Evolutionary conservation across 2,329 filamentous ascomycete species (phyloP).

Genomic region (Apiospora koreana): DNA sequence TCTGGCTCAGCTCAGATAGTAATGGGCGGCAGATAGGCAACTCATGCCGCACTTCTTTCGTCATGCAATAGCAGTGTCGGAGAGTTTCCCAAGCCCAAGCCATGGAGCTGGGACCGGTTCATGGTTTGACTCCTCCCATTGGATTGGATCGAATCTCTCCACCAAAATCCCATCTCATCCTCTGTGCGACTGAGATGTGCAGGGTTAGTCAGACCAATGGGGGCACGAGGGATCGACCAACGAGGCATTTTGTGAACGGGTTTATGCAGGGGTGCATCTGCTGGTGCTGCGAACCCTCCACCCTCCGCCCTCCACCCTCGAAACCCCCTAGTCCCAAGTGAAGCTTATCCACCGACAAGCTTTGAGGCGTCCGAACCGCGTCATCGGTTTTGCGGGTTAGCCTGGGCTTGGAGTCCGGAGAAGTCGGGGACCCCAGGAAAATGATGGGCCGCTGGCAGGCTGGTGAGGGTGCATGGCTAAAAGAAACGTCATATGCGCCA

Average conservation of each 20-base stretch:
- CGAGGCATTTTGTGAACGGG: not conserved
- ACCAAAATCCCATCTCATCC: not conserved
- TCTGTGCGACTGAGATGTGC: not conserved
- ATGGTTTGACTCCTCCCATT: not conserved
- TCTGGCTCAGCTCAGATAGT: not conserved
- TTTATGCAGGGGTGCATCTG: not conserved
- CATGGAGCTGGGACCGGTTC: not conserved
- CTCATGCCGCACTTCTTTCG: not conserved
- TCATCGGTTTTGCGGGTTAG: constrained; percentile 6
- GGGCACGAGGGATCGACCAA: not conserved
- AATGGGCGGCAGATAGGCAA: not conserved
- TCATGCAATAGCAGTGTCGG: not conserved
- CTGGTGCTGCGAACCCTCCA: no score
- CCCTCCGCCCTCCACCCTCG: no score
- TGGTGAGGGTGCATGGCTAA: not conserved
- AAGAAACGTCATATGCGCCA: not conserved
- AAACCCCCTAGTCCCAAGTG: not conserved
- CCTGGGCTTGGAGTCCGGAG: not conserved
- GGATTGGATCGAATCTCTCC: not conserved
- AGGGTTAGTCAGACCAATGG: not conserved
- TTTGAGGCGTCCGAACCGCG: not conserved
- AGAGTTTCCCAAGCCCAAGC: not conserved
- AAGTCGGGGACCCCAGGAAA: not conserved
- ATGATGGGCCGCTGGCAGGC: not conserved
- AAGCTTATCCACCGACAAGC: not conserved